These are phyloP conservation scores for Bacterosira constricta DNA, from an alignment of 108 stramenopile genomes.

Conservation along the genomic window DNA sequence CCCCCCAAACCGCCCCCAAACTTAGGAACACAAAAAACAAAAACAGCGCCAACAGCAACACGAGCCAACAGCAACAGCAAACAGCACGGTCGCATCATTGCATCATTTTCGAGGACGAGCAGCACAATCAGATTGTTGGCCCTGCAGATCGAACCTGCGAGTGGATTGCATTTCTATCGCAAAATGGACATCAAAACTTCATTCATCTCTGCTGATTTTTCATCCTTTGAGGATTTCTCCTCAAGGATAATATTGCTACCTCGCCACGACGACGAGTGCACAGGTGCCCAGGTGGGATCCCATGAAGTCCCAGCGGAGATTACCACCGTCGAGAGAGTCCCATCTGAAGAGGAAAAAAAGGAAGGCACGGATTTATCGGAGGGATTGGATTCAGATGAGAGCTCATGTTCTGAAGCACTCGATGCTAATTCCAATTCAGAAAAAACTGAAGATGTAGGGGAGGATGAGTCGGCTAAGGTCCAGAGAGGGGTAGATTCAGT, in stretches of 20 bases:
- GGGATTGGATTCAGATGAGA: background rate
- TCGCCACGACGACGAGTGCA: conserved; percentile 32
- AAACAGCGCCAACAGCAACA: too few species aligned
- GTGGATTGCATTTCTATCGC: too few species aligned
- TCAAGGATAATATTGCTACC: conserved; percentile 41
- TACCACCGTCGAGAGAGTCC: background rate
- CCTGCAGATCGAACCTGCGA: too few species aligned
- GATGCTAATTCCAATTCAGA: background rate
- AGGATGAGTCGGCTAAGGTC: background rate
- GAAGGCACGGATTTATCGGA: background rate
- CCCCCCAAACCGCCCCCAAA: too few species aligned
- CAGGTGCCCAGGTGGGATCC: conserved; percentile 36
- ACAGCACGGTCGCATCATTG: too few species aligned
- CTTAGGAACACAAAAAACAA: too few species aligned
- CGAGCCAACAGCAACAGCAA: too few species aligned
- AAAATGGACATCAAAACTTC: background rate
- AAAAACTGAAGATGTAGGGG: background rate
- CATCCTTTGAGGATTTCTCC: conserved; percentile 43
- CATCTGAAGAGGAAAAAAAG: background rate
- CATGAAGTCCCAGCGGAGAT: background rate
- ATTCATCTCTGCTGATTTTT: conserved; percentile 16
- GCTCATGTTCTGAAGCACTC: background rate
- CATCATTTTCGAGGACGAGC: too few species aligned
- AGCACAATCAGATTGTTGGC: too few species aligned
- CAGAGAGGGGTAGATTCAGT: background rate